Conservation (phyloP, 805 yeast species). For the Metschnikowia bowlesiae region DNA sequence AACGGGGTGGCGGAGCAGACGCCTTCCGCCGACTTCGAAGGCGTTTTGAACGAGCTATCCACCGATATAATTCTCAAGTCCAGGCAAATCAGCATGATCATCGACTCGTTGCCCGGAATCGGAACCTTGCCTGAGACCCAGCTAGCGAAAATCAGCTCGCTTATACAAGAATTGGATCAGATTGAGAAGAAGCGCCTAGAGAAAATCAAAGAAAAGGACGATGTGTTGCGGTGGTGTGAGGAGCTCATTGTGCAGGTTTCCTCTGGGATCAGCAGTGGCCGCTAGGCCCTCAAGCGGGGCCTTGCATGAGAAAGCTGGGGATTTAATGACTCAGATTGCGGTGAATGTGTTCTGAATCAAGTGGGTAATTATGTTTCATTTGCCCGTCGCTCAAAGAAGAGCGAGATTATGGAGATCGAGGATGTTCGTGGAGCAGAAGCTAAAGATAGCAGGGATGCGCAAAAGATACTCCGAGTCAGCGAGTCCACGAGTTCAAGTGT, state of each 20-base stretch:
- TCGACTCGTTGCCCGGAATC: conserved; percentile 88
- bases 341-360: too few relatives aligned
- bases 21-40: conserved; percentile 22
- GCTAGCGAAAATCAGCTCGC: conserved; percentile 52
- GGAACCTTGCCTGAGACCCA: conserved; percentile 80
- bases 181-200: conserved; percentile 56
- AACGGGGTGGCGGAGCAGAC: conserved; percentile 4
- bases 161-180: conserved; percentile 57
- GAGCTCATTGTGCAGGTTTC: conserved; percentile 59
- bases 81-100: conserved; percentile 78
- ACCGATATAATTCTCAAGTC: conserved; percentile 82
- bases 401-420: too few relatives aligned
- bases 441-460: too few relatives aligned
- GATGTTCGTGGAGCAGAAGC: too few relatives aligned
- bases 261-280: conserved; percentile 43
- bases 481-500: too few relatives aligned
- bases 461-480: too few relatives aligned
- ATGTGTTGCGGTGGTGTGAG: conserved; percentile 58
- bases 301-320: too few relatives aligned
- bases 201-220: conserved; percentile 61
- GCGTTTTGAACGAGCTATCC: conserved; percentile 69
- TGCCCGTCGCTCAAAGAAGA: too few relatives aligned
- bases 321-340: too few relatives aligned
- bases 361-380: too few relatives aligned
- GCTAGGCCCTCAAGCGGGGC: not conserved